Evolutionary conservation across 371 early-diverging fungal species (phyloP).

Genomic region (Funneliformis caledonium): DNA sequence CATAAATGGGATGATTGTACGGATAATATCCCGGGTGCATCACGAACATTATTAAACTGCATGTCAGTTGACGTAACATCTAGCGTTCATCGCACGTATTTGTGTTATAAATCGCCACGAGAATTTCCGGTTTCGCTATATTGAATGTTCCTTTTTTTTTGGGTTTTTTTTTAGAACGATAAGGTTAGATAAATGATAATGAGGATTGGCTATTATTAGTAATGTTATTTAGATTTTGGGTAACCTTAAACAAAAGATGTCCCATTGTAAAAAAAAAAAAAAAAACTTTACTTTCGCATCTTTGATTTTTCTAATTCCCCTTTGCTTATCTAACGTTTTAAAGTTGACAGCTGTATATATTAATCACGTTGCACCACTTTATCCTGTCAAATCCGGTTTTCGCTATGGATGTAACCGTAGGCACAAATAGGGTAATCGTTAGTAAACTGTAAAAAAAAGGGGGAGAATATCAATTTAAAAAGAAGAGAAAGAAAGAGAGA

Average conservation of each 20-base stretch:
- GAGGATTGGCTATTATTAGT: too few species aligned
- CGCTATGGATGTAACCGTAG: not conserved
- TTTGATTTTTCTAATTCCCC: too few species aligned
- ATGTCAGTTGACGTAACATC: not conserved
- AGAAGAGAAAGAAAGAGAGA: too few species aligned
- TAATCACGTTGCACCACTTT: not conserved
- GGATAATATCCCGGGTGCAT: not conserved
- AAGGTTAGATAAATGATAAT: too few species aligned
- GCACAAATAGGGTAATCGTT: not conserved
- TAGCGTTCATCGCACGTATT: not conserved
- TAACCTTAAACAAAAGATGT: too few species aligned
- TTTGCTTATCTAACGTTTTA: too few species aligned
- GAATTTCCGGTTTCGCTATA: not conserved
- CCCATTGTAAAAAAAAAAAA: too few species aligned
- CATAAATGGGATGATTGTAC: not conserved
- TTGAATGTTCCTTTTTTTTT: too few species aligned
- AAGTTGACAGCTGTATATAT: not conserved
- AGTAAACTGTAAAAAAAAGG: not conserved
- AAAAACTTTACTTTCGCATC: too few species aligned
- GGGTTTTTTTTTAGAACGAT: too few species aligned
- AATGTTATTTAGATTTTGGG: too few species aligned
- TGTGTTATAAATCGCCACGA: not conserved
- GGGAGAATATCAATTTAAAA: too few species aligned
- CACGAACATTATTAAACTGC: not conserved
- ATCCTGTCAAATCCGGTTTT: not conserved